Evolutionary conservation across 768 basidiomycete species (phyloP), one percentile per base, ranked within the genome.

Genomic region (Dioszegia aurantiaca): DNA sequence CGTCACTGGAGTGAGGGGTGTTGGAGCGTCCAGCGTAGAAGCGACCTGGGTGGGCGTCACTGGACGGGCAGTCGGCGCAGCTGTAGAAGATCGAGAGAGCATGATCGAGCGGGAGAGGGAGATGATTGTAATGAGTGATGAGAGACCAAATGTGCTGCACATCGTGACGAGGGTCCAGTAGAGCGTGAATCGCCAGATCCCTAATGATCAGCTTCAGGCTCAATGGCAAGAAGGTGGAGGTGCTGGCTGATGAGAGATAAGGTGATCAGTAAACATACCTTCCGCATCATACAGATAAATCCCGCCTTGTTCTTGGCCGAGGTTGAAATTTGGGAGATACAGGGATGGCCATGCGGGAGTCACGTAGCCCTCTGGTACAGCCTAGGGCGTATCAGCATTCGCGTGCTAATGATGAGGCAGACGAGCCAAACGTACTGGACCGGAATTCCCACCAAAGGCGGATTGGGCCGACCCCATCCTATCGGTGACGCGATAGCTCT

Each of bases 171-270:
- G 39, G 12, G 67, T 73, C 71, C 71, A 73, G 61, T 67, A 73
- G 16, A 73, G 48, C 5, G 71, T 73, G 60, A 70, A 73, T n/a
- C 61, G 52, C 71, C 71, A 73, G 16, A 73, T 70, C n/a, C 58
- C 71, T 73, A 43, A 27, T 17, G 26, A 31, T 27, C 23, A 8
- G 21, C n/a, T n/a, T n/a, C n/a, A n/a, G n/a, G n/a, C n/a, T n/a
- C n/a, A n/a, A n/a, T n/a, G n/a, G n/a, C n/a, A n/a, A n/a, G n/a
- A n/a, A n/a, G n/a, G n/a, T n/a, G n/a, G n/a, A n/a, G n/a, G n/a
- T n/a, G n/a, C 33, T 14, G 14, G 14, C 33, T 33, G 30, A 33
- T 44, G 40, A 8, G 33, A 28, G 21, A 21, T 4, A 39, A 12
- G 39, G 23, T 27, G 11, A 36, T 37, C 10, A 9, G 59, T 33